Percentiles rank a stretch among this genome's conserved stretches.
Conservation (phyloP, 495 filamentous ascomycete species). For the Penicillium pancosmium region DNA sequence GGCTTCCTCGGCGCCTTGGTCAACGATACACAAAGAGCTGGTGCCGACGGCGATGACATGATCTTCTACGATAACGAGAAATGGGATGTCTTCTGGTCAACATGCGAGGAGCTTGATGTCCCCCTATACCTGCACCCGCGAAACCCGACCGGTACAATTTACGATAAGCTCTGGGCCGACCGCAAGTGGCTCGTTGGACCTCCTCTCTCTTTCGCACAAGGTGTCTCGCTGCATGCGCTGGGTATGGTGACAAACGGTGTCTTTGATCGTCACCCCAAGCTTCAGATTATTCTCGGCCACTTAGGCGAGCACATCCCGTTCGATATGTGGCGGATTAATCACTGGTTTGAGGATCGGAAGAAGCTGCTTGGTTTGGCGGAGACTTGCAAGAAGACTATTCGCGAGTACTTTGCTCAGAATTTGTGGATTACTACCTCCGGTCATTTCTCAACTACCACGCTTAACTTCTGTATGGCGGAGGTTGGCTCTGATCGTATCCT, state of each 20-base stretch:
- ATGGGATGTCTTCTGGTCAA: conserved; percentile 62
- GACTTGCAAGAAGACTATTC: conserved; percentile 55
- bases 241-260: conserved; percentile 58
- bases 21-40: conserved; percentile 58
- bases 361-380: conserved; percentile 44
- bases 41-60: conserved; percentile 53
- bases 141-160: conserved; percentile 50
- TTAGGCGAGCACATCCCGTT: conserved; percentile 68
- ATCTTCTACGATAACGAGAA: conserved; percentile 61
- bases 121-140: conserved; percentile 66
- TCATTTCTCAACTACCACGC: conserved; percentile 58
- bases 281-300: conserved; percentile 69
- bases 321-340: conserved; percentile 62
- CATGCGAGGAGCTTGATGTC: conserved; percentile 59
- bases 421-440: conserved; percentile 68
- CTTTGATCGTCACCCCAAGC: conserved; percentile 50
- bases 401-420: conserved; percentile 61
- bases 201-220: conserved; percentile 50
- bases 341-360: conserved; percentile 58
- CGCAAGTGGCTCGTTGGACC: conserved; percentile 52
- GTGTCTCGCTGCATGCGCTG: conserved; percentile 51
- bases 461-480: conserved; percentile 53
- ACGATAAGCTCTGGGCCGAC: conserved; percentile 53
- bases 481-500: conserved; percentile 48
- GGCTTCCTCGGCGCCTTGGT: conserved; percentile 63